Percentiles rank a stretch among this genome's conserved stretches.
Evolutionary conservation across 1,284 basidiomycete genomes (phyloP).

Genomic region (Cutaneotrichosporon sp.): DNA sequence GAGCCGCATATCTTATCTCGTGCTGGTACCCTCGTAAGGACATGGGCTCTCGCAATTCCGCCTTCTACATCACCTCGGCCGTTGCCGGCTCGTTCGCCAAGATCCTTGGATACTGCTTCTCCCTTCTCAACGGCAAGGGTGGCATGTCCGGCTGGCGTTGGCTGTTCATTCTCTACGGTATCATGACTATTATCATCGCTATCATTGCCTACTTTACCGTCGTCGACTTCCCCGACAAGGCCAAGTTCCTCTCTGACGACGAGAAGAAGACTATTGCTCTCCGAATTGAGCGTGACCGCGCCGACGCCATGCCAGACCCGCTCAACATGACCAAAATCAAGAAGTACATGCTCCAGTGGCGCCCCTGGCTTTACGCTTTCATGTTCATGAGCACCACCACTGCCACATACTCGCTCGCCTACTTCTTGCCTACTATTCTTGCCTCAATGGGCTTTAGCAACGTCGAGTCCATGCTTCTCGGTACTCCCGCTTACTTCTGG

Average conservation of each 20-base stretch:
- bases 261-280: conserved; percentile 6
- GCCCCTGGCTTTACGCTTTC: conserved; percentile 50
- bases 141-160: conserved; percentile 8
- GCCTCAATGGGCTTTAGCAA: conserved; percentile 44
- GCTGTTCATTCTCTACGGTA: conserved; percentile 12
- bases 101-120: conserved; percentile 11
- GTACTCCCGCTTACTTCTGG: conserved; percentile 48
- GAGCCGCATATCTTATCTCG: conserved; percentile 46
- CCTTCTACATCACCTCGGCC: conserved; percentile 47
- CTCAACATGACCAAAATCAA: conserved; percentile 33
- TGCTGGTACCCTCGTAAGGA: conserved; percentile 51
- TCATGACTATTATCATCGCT: conserved; percentile 11
- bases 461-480: conserved; percentile 40
- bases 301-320: conserved; percentile 47
- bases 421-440: conserved; percentile 50
- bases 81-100: conserved; percentile 18
- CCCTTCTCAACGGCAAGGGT: conserved; percentile 7
- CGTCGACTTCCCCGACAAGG: conserved; percentile 18
- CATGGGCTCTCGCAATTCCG: conserved; percentile 40
- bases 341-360: conserved; percentile 43
- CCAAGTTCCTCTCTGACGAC: conserved; percentile 10
- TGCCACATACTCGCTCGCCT: conserved; percentile 26
- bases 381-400: conserved; percentile 40
- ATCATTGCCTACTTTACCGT: not conserved
- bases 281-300: conserved; percentile 17